Percentiles rank a stretch among this genome's conserved stretches.
These are phyloP conservation scores for Suhomyces faveliae DNA, from an alignment of 805 yeast species.

Conservation along the genomic window DNA sequence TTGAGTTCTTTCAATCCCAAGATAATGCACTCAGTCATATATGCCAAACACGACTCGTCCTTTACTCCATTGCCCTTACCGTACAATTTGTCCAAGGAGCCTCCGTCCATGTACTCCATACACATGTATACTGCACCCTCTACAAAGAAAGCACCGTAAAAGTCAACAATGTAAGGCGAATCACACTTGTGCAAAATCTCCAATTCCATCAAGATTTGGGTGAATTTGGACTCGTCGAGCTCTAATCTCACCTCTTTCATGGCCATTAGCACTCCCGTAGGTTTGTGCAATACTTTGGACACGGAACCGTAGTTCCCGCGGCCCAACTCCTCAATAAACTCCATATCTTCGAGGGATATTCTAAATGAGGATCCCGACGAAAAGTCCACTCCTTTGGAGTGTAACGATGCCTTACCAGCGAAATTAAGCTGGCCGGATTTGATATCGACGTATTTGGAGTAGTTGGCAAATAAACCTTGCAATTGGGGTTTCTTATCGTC, in stretches of 20 bases:
- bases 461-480: constrained; percentile 74
- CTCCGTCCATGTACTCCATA: constrained; percentile 97
- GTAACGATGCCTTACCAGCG: constrained; percentile 89
- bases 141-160: constrained; percentile 94
- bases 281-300: constrained; percentile 86
- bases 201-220: constrained; percentile 93
- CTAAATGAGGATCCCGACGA: constrained; percentile 83
- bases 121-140: constrained; percentile 99
- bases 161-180: constrained; percentile 89
- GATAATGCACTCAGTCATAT: constrained; percentile 75
- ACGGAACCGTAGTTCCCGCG: constrained; percentile 97
- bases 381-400: constrained; percentile 89
- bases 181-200: constrained; percentile 90
- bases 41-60: constrained; percentile 77
- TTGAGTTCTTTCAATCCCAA: constrained; percentile 80
- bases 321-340: constrained; percentile 84
- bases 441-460: constrained; percentile 84
- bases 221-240: constrained; percentile 87
- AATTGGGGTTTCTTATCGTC: constrained; percentile 31
- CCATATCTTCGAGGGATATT: constrained; percentile 80
- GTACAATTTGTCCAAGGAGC: constrained; percentile 85
- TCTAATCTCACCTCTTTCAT: constrained; percentile 96
- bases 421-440: constrained; percentile 90
- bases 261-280: constrained; percentile 91
- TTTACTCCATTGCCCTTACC: constrained; percentile 56